A percentile compares a stretch with the other conserved stretches of the same genome.
These are phyloP conservation scores for Celoporthe dispersa DNA, from an alignment of 2,329 filamentous ascomycete genomes.

Conservation along the genomic window DNA sequence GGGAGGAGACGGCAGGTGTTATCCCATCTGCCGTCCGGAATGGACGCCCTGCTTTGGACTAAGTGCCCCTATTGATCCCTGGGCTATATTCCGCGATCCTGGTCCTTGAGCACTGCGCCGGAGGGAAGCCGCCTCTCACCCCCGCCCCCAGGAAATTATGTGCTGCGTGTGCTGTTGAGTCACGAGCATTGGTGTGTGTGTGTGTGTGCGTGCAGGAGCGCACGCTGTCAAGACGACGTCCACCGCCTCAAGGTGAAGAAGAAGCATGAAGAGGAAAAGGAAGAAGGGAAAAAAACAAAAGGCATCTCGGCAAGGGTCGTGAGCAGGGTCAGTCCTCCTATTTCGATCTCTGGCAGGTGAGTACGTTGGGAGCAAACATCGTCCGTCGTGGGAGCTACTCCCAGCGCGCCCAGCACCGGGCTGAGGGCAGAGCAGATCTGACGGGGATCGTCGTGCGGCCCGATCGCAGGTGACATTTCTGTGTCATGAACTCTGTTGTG, in stretches of 20 bases:
- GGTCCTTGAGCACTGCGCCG: background rate
- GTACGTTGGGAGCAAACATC: background rate
- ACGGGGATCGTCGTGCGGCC: background rate
- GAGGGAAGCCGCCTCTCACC: background rate
- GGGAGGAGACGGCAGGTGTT: background rate
- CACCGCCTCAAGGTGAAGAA: background rate
- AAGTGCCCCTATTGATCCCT: slow-evolving; percentile 10
- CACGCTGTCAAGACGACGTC: background rate
- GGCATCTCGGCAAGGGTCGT: no score
- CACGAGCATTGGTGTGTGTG: background rate
- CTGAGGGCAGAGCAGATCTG: background rate
- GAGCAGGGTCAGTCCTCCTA: no score
- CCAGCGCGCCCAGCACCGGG: slow-evolving; percentile 3
- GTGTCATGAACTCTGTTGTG: background rate
- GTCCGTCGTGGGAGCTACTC: background rate
- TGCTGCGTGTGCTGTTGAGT: background rate
- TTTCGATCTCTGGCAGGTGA: background rate
- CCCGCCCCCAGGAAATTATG: background rate
- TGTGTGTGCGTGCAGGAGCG: background rate
- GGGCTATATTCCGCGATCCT: slow-evolving; percentile 7
- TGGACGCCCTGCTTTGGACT: background rate
- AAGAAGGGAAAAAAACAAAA: no score
- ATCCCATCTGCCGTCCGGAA: background rate
- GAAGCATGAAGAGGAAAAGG: background rate
- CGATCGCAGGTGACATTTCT: background rate